A percentile compares a stretch with the other conserved stretches of the same genome.
Evolutionary conservation across 164 flowering plant genomes (phyloP).

Genomic region (Stephania yunnanensis): DNA sequence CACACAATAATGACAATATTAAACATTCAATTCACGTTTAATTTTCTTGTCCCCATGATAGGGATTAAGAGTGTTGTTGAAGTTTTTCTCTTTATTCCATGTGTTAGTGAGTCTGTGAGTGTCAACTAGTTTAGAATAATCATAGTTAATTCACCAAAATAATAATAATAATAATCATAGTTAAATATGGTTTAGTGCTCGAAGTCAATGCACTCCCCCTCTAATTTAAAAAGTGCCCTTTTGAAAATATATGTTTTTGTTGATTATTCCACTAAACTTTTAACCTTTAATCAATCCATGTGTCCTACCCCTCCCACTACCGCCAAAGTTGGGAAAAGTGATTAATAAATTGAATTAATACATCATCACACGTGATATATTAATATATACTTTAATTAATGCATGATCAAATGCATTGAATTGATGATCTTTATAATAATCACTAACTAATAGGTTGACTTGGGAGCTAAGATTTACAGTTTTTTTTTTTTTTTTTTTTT

Average conservation of each 20-base stretch:
- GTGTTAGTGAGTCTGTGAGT: conserved; percentile 22
- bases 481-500: not conserved
- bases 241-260: conserved; percentile 1
- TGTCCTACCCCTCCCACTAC: not conserved
- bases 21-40: conserved; percentile 32
- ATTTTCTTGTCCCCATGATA: conserved; percentile 28
- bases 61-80: conserved; percentile 10
- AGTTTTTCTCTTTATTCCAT: conserved; percentile 10
- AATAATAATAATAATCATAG: conserved; percentile 12
- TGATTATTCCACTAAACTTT: not conserved
- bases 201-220: conserved; percentile 1
- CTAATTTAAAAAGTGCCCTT: not conserved
- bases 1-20: not conserved
- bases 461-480: not conserved
- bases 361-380: not conserved
- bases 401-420: not conserved
- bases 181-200: conserved; percentile 3
- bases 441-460: conserved; percentile 1
- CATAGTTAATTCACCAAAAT: not conserved
- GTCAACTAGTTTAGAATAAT: conserved; percentile 20
- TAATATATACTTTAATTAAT: not conserved
- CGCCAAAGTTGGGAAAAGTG: not conserved
- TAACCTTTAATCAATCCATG: not conserved
- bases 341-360: not conserved
- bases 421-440: not conserved